Base-by-base conservation (phyloP, 2,329 filamentous ascomycete genomes). In the Grosmannia huntii region DNA sequence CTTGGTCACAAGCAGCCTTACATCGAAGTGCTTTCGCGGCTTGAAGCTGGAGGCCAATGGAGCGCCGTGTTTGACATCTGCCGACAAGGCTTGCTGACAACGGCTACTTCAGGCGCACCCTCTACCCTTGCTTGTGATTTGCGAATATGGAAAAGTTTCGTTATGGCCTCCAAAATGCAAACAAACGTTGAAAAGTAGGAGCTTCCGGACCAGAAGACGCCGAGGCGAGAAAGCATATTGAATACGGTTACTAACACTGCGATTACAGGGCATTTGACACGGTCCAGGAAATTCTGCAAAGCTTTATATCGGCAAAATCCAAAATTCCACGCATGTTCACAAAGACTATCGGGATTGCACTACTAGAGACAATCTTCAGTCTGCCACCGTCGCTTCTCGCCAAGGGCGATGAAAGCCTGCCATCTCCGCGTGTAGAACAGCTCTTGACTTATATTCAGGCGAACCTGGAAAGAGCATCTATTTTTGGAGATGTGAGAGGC, bases 1-100 rank as follows among this genome's bases (percentile, higher is more conserved):
- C 65, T 71, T 23, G 76, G 76, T 3, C 73, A 73, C 54, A 80
- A 79, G 60, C 72, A 78, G 59, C 63, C 77, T 0, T 68, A 79
- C 14, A 64, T 72, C n/a, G 71, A 75, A n/a, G 67, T 69, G 0
- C 65, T 77, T 5, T 59, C 65, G 5, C 70, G 68, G 11, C 68
- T 76, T 11, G 69, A 72, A n/a, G 62, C 65, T 1, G 68, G 70
- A 6, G 66, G 67, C 10, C 68, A 75, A 27, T 80, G 76, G 74
- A 66, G 69, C 5, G 65, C 65, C 0, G 67, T 77, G 5, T 79
- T 74, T 59, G 62, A 69, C 6, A 63, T 79, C 2, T 79, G 76
- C 62, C 69, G 67, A 3, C 67, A 73, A 1, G 76, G 73, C n/a
- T 64, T 81, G 6, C 70, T 67, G 1, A 65, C 67, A 0, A 69